Evolutionary conservation across 352 stramenopile species (phyloP).

Genomic region (Phytophthora chlamydospora): DNA sequence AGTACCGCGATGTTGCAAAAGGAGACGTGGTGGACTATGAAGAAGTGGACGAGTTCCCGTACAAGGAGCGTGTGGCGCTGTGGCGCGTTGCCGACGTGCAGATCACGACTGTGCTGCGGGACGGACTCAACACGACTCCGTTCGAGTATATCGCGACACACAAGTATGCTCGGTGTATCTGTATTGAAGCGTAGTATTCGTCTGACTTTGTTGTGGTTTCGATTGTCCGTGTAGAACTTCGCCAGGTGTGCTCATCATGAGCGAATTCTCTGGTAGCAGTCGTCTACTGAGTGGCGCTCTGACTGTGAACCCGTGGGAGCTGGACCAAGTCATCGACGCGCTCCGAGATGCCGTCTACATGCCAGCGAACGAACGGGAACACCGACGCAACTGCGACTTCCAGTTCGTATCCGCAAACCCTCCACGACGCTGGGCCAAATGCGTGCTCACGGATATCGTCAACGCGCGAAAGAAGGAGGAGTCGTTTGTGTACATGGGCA

Average conservation of each 20-base stretch:
- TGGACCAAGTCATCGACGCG: conserved; percentile 78
- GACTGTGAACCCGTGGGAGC: conserved; percentile 98
- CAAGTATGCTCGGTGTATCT: conserved; percentile 43
- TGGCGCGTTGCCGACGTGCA: conserved; percentile 81
- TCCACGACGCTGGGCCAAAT: conserved; percentile 73
- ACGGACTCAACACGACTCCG: conserved; percentile 81
- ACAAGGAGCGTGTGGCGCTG: conserved; percentile 70
- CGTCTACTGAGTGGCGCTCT: conserved; percentile 95
- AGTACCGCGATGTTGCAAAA: conserved; percentile 65
- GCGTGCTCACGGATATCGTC: conserved; percentile 77
- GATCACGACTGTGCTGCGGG: conserved; percentile 75
- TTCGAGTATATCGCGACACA: conserved; percentile 87
- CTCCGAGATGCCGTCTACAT: conserved; percentile 81
- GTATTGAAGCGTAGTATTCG: not conserved
- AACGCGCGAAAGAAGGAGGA: conserved; percentile 84
- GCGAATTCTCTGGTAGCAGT: conserved; percentile 96
- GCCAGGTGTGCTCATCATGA: conserved; percentile 94
- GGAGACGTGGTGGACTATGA: conserved; percentile 78
- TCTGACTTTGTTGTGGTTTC: not conserved
- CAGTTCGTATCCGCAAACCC: conserved; percentile 77
- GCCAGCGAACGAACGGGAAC: conserved; percentile 68
- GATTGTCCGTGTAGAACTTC: conserved; percentile 44
- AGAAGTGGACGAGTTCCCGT: conserved; percentile 74
- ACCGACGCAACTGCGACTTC: conserved; percentile 78
- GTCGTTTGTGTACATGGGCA: conserved; percentile 85